Percentiles rank a stretch among this genome's conserved stretches.
Conservation (phyloP, 768 basidiomycete species). For the Lactarius trivialis region DNA sequence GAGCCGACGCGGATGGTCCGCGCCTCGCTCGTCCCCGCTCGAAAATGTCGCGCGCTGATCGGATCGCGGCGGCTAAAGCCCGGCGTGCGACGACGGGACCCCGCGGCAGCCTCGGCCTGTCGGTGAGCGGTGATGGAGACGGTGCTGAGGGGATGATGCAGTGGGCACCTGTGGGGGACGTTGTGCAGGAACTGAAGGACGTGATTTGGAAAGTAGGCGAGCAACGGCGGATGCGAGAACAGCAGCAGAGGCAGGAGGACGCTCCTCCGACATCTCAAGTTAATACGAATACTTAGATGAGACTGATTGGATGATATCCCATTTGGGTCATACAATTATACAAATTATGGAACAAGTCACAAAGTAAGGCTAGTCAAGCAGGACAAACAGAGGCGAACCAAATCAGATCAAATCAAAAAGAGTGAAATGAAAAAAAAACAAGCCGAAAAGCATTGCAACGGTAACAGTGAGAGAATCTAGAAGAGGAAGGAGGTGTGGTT, state of each 20-base stretch:
- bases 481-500: neutral
- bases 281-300: too few species aligned
- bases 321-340: slow-evolving; percentile 18
- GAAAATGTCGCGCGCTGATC: slow-evolving; percentile 66
- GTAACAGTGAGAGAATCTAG: neutral
- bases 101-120: slow-evolving; percentile 28
- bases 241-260: slow-evolving; percentile 23
- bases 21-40: slow-evolving; percentile 47
- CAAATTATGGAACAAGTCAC: slow-evolving; percentile 18
- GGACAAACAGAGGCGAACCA: slow-evolving; percentile 1
- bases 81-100: slow-evolving; percentile 39
- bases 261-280: too few species aligned
- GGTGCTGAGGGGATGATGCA: slow-evolving; percentile 38
- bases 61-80: slow-evolving; percentile 54
- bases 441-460: slow-evolving; percentile 2
- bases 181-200: slow-evolving; percentile 79
- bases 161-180: slow-evolving; percentile 73
- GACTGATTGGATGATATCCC: slow-evolving; percentile 12
- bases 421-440: neutral
- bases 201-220: slow-evolving; percentile 85
- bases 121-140: slow-evolving; percentile 18
- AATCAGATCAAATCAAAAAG: neutral
- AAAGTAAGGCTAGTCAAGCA: slow-evolving; percentile 16
- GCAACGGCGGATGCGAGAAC: slow-evolving; percentile 38
- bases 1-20: slow-evolving; percentile 22